Conservation (phyloP, 1,284 basidiomycete species). For the Rhodofomes roseus region DNA sequence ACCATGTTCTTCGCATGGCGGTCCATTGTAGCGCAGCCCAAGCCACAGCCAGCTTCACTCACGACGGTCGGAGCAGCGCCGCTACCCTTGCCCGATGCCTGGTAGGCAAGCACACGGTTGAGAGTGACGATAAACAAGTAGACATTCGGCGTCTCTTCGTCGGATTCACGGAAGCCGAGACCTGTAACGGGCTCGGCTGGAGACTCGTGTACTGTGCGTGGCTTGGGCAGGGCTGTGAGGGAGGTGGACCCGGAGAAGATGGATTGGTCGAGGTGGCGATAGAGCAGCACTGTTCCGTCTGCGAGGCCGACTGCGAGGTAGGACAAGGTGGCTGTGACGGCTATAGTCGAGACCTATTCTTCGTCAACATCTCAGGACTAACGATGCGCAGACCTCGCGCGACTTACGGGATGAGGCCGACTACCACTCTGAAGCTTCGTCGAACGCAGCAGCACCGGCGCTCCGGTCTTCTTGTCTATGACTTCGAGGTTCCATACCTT, state of each 20-base stretch:
- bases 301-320: slow-evolving; percentile 90
- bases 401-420: slow-evolving; percentile 76
- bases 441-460: slow-evolving; percentile 72
- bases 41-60: slow-evolving; percentile 82
- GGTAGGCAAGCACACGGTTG: slow-evolving; percentile 74
- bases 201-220: slow-evolving; percentile 75
- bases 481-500: slow-evolving; percentile 88
- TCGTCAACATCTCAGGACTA: slow-evolving; percentile 2
- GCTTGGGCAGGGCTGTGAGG: slow-evolving; percentile 75
- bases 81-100: slow-evolving; percentile 73
- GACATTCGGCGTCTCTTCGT: slow-evolving; percentile 45
- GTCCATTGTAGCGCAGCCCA: slow-evolving; percentile 85
- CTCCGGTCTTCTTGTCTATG: slow-evolving; percentile 67
- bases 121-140: slow-evolving; percentile 89
- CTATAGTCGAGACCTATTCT: slow-evolving; percentile 72
- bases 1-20: slow-evolving; percentile 71
- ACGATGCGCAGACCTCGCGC: neutral
- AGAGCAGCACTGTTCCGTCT: slow-evolving; percentile 92
- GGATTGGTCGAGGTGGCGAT: slow-evolving; percentile 88
- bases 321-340: slow-evolving; percentile 76
- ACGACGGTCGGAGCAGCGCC: slow-evolving; percentile 66
- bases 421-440: slow-evolving; percentile 75
- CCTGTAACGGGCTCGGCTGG: slow-evolving; percentile 87
- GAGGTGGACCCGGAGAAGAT: slow-evolving; percentile 59
- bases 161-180: slow-evolving; percentile 79